Conservation (phyloP, 176 grass and related monocot genomes). For the Stipa capillata region DNA sequence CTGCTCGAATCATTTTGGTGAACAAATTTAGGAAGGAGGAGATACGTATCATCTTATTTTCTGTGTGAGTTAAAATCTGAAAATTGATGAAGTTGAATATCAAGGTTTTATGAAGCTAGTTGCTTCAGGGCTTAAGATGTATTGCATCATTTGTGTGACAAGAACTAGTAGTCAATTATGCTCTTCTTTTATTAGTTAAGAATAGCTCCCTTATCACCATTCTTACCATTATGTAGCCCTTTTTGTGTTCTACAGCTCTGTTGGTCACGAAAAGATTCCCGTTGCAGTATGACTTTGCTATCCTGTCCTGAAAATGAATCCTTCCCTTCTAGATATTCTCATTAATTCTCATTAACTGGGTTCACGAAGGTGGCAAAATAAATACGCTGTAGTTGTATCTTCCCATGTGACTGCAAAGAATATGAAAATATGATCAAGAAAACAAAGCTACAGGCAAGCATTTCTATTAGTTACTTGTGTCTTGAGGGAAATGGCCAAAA, state of each 20-base stretch:
- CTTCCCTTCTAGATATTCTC: neutral
- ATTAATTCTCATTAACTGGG: neutral
- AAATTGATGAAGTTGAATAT: neutral
- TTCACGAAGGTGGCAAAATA: neutral
- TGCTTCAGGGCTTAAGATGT: neutral
- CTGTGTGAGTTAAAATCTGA: no score
- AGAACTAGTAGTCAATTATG: neutral
- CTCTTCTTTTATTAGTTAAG: neutral
- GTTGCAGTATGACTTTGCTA: no score
- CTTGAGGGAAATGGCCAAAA: constrained; percentile 6
- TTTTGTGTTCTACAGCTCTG: neutral
- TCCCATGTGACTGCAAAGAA: neutral
- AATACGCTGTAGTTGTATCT: neutral
- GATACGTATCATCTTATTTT: neutral
- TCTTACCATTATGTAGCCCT: neutral
- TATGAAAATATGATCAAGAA: neutral
- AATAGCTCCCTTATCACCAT: neutral
- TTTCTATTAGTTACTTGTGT: neutral
- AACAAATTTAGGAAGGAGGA: neutral
- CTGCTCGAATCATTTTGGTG: neutral
- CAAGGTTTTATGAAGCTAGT: neutral
- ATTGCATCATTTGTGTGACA: neutral
- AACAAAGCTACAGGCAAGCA: constrained; percentile 4
- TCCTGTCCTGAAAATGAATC: neutral
- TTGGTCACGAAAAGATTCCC: neutral